These are phyloP conservation scores for Rhizopogon vulgaris DNA, from an alignment of 768 basidiomycete genomes.

Conservation along the genomic window DNA sequence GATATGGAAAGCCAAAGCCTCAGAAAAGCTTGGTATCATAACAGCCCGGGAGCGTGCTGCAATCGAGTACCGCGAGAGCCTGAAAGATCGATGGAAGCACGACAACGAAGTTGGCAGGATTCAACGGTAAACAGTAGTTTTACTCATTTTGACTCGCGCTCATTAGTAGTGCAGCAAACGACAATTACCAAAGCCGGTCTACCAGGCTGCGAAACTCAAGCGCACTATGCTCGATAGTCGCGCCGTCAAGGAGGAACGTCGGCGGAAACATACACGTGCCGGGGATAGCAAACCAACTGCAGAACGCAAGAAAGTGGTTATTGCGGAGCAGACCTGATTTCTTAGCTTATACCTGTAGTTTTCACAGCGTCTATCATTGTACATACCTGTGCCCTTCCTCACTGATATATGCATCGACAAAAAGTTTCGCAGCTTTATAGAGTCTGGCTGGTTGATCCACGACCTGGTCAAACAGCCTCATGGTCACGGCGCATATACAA, in stretches of 20 bases:
- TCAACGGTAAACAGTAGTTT: constrained; percentile 51
- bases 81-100: constrained; percentile 85
- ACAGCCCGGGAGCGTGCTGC: constrained; percentile 86
- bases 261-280: constrained; percentile 82
- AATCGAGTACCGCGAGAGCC: constrained; percentile 86
- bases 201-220: constrained; percentile 84
- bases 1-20: constrained; percentile 91
- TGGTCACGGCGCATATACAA: too few species aligned
- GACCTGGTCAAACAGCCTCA: too few species aligned
- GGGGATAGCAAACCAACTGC: constrained; percentile 86
- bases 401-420: too few species aligned
- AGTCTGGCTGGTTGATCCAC: too few species aligned
- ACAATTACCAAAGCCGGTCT: constrained; percentile 86
- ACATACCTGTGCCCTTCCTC: too few species aligned
- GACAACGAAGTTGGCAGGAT: constrained; percentile 79
- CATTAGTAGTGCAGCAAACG: constrained; percentile 44
- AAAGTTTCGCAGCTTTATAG: too few species aligned
- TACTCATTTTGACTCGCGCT: constrained; percentile 1
- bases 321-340: constrained; percentile 59
- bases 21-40: constrained; percentile 86
- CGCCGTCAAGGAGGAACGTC: constrained; percentile 88
- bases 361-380: background rate
- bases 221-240: constrained; percentile 87
- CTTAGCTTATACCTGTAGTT: background rate
- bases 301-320: constrained; percentile 83